Conservation (phyloP, 208 protist species). For the Trypanosoma congolense region DNA sequence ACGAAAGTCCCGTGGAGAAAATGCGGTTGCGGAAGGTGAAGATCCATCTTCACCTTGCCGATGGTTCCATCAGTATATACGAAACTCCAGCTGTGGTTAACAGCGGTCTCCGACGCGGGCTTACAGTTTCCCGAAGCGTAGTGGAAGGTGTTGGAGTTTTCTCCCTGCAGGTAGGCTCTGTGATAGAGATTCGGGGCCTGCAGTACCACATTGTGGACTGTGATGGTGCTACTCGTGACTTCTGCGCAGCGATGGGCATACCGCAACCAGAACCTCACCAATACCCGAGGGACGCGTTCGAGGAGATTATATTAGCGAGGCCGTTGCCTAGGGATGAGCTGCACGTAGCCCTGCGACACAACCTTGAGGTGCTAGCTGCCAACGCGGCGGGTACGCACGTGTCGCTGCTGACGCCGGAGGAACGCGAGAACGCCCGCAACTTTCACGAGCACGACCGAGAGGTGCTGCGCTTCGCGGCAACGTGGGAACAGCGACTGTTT, state of each 20-base stretch:
- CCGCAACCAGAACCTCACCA: slow-evolving; percentile 55
- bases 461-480: slow-evolving; percentile 93
- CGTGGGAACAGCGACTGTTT: slow-evolving; percentile 91
- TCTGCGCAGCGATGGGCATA: slow-evolving; percentile 80
- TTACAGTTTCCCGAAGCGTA: slow-evolving; percentile 82
- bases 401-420: slow-evolving; percentile 71
- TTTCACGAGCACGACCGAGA: slow-evolving; percentile 94
- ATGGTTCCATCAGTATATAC: slow-evolving; percentile 91
- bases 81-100: slow-evolving; percentile 91
- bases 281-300: slow-evolving; percentile 83
- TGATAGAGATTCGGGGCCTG: slow-evolving; percentile 78
- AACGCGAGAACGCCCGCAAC: slow-evolving; percentile 62
- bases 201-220: slow-evolving; percentile 91
- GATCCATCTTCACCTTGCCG: slow-evolving; percentile 91
- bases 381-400: slow-evolving; percentile 59
- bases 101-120: slow-evolving; percentile 90
- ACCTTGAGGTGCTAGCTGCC: slow-evolving; percentile 74
- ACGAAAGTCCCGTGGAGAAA: slow-evolving; percentile 85
- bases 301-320: slow-evolving; percentile 23
- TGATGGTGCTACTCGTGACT: slow-evolving; percentile 92
- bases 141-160: slow-evolving; percentile 68
- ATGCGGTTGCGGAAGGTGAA: slow-evolving; percentile 88
- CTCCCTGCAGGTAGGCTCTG: slow-evolving; percentile 77
- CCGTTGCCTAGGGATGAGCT: slow-evolving; percentile 45
- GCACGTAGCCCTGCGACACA: slow-evolving; percentile 75